Evolutionary conservation across 2,329 filamentous ascomycete genomes (phyloP).

Genomic region (Colletotrichum ledebouriae): DNA sequence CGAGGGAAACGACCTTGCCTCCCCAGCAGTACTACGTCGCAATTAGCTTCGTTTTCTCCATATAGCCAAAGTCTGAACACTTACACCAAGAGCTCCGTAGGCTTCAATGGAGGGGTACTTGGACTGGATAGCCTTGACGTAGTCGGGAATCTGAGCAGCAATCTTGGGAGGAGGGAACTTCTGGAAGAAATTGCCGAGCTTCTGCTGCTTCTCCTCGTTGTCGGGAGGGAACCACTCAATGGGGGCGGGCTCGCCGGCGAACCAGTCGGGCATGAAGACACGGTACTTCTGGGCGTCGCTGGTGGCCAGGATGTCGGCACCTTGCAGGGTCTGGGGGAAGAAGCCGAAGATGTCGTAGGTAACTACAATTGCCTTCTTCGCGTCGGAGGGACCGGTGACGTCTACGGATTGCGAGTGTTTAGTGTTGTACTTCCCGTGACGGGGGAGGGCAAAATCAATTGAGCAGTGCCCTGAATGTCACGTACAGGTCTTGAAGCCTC

Average conservation of each 20-base stretch:
- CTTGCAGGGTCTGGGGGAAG: constrained; percentile 78
- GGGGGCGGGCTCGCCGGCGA: constrained; percentile 77
- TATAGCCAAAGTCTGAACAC: rapidly evolving
- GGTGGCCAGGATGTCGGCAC: constrained; percentile 74
- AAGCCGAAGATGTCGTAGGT: constrained; percentile 79
- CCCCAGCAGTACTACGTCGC: constrained; percentile 74
- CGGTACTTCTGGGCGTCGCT: constrained; percentile 76
- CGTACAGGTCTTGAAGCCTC: constrained; percentile 66
- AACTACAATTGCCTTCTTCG: constrained; percentile 70
- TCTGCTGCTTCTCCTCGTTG: constrained; percentile 73
- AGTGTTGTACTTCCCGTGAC: neutral
- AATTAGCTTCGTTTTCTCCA: neutral
- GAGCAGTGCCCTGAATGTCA: neutral
- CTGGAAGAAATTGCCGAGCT: constrained; percentile 69
- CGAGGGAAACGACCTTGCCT: constrained; percentile 73
- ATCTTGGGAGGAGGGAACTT: constrained; percentile 63
- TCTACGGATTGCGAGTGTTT: constrained; percentile 51
- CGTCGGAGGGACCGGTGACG: constrained; percentile 61
- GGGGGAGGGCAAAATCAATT: neutral
- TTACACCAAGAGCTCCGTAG: constrained; percentile 72
- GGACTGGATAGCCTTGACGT: constrained; percentile 65
- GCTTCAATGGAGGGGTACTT: constrained; percentile 68
- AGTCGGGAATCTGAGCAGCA: constrained; percentile 65
- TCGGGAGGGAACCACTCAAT: constrained; percentile 74
- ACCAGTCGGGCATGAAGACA: constrained; percentile 94